Evolutionary conservation across 2,329 filamentous ascomycete genomes (phyloP), one percentile per base, ranked within the genome.

Genomic region (Cordyceps farinosa): DNA sequence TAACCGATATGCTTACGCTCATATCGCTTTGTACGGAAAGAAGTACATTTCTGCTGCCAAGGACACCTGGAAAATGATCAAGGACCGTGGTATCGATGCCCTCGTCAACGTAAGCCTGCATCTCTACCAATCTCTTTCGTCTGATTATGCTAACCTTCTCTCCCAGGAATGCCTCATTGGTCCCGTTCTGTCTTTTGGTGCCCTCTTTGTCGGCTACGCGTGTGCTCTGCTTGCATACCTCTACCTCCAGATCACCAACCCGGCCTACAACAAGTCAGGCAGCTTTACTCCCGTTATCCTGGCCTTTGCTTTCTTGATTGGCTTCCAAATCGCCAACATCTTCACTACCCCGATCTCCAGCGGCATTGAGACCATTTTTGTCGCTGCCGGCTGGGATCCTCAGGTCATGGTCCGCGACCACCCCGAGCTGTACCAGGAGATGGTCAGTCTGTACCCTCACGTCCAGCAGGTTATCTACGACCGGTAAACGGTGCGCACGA

Each of bases 11-110:
- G 92, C 92, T 1, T 97, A 96, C 76, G 92, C 88, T 36, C 92
- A 97, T 72, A 96, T 98, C 71, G 92, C 94, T 0, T 81, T 97
- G 0, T 97, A 97, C 72, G 94, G 94, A 22, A 96, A 96, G 75
- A 79, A 90, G 1, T 98, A 97, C 73, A 84, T 97, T 61, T 82
- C 87, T 1, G 90, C 92, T 0, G 92, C 93, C 42, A 97, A 96
- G 77, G 91, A 91, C 69, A 96, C 92, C 0, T 96, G 92, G 91
- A 86, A 72, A 64, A 91, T 96, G 90, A 93, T 97, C 80, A 94
- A 92, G 74, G 87, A 96, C 71, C 90, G 94, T 38, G 94, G 94
- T 34, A 88, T 97, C 65, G 93, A 97, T 70, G 92, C 91, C 0
- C 84, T 98, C 1, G 84, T 96, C 69, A 96, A 96, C 71, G 78